phyloP scores from a whole-genome alignment of 2,329 filamentous ascomycete genomes.

The Stagonosporopsis cucurbitacearum region DNA sequence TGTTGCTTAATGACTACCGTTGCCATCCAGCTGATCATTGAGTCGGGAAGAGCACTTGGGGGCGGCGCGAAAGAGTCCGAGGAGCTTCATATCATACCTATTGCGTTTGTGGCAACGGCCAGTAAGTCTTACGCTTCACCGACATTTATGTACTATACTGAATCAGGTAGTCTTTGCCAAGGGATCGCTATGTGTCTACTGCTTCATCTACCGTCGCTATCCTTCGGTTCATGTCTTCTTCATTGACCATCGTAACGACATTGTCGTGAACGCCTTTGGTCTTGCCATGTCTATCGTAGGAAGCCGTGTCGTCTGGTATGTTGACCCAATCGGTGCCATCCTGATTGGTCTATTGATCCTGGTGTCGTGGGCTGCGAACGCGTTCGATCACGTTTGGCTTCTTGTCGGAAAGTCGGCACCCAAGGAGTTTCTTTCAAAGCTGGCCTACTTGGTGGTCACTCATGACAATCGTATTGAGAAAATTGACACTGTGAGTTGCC shows the following conservation, averaged over 20 bases:
- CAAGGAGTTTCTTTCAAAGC: constrained; percentile 62
- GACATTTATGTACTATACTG: constrained; percentile 10
- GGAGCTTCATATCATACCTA: constrained; percentile 60
- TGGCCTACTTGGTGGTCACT: constrained; percentile 63
- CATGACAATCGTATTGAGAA: constrained; percentile 62
- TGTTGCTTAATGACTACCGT: constrained; percentile 71
- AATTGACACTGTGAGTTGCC: constrained; percentile 58
- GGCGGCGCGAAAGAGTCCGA: constrained; percentile 53
- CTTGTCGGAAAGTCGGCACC: constrained; percentile 68
- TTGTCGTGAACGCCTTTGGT: constrained; percentile 62
- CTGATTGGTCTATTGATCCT: constrained; percentile 67
- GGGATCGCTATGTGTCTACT: constrained; percentile 60
- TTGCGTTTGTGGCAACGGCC: constrained; percentile 62
- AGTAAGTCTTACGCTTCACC: constrained; percentile 49
- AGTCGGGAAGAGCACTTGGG: constrained; percentile 62
- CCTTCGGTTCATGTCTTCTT: constrained; percentile 65
- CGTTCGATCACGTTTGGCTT: constrained; percentile 67
- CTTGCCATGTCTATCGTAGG: constrained; percentile 64
- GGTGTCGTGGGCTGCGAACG: constrained; percentile 66
- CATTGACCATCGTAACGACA: constrained; percentile 65
- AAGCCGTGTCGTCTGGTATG: constrained; percentile 61
- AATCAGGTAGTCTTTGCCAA: constrained; percentile 58
- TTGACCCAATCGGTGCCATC: constrained; percentile 68
- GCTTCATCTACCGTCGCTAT: constrained; percentile 60
- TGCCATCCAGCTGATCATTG: constrained; percentile 66